Base-by-base conservation (phyloP, 768 basidiomycete genomes). In the Tulasnella sp. region DNA sequence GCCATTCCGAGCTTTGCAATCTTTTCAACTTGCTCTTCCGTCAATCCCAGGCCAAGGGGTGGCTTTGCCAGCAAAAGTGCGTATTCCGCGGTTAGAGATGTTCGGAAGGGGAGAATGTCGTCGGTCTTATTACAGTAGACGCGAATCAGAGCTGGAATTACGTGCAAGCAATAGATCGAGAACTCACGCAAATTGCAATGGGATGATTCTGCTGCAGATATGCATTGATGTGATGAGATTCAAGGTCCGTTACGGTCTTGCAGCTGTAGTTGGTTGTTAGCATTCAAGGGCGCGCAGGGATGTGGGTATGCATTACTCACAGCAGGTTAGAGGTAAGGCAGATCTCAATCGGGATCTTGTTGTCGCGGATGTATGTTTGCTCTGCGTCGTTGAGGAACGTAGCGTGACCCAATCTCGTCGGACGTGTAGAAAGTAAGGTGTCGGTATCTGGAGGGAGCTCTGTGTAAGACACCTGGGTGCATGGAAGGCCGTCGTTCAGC, bases 291-390 rank as follows among this genome's bases (percentile, higher is more conserved):
- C 39, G 58, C 39, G 52, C 17, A 72, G 29, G 75, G 49, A 64
- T 36, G 40, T 34, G 25, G 22, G 68, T 37, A n/a, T 17, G 1
- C 34, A 15, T 25, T 17, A 83, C 90, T 73, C 81, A 91, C 89
- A 93, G 78, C 14, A 94, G 80, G 82, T 94, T 94, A 0, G 93
- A 94, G 22, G 87, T 90, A 37, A 95, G 85, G 81, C 93, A 95
- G 58, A 95, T 90, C 82, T 95, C 93, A 52, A 94, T 87, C 80
- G 89, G 89, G 29, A 85, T 86, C 58, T 87, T 87, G 45, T 88
- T 86, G 34, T 84, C 80, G 73, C 87, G 82, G 9, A 93, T 91
- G 52, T 89, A 81, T 1, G 84, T 82, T 77, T 88, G 87, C 0
- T 89, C 88, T 67, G 88, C 87, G 1, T 88, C 87, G 76, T 89